Conservation (phyloP, 331 rosid genomes). For the Malus hybrid region DNA sequence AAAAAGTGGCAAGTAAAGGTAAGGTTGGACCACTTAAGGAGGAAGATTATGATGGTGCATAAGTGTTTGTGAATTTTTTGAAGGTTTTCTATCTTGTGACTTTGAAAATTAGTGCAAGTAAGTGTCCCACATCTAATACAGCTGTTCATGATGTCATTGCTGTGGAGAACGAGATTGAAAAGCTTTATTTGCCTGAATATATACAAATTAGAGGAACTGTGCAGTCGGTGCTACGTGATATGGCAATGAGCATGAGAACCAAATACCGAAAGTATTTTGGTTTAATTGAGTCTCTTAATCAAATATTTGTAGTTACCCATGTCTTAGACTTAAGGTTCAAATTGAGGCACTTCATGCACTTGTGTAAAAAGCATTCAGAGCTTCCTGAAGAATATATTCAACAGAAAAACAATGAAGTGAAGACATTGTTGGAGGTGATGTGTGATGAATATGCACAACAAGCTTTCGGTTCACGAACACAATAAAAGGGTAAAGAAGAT, state of each 20-base stretch:
- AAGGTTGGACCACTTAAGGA: neutral
- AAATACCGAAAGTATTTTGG: neutral
- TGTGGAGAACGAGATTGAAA: neutral
- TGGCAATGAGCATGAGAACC: neutral
- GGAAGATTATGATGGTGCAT: neutral
- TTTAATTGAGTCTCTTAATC: neutral
- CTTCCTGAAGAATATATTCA: no score
- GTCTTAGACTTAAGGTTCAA: neutral
- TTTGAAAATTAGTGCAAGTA: neutral
- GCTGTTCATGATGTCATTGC: fast-evolving
- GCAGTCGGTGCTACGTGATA: neutral
- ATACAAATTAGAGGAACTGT: neutral
- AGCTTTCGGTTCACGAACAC: neutral
- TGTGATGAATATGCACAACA: neutral
- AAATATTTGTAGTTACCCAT: neutral
- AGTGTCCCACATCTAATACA: neutral
- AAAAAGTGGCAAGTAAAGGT: neutral
- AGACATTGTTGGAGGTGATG: neutral
- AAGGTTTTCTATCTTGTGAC: no score
- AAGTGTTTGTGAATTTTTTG: no score
- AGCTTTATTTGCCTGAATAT: no score
- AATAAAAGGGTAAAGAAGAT: neutral
- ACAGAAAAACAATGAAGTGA: neutral
- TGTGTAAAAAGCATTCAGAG: neutral
- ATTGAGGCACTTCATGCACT: neutral